Percentiles rank a stretch among this genome's conserved stretches.
Conservation (phyloP, 2,329 filamentous ascomycete species). For the Colletotrichum echinochloae region DNA sequence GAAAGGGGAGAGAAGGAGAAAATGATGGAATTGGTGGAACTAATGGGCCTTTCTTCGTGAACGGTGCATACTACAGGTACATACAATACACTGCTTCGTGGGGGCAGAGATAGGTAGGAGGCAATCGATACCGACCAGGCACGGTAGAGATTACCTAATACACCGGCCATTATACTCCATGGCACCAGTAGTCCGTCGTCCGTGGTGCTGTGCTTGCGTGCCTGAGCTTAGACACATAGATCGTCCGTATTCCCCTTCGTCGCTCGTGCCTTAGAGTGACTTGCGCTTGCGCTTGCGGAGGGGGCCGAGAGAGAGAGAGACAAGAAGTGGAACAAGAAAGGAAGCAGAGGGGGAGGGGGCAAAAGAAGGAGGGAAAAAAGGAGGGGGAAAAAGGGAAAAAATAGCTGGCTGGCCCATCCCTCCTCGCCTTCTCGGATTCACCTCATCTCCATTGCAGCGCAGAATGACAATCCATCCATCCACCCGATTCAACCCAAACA, state of each 20-base stretch:
- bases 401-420: not conserved
- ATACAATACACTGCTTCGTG: not conserved
- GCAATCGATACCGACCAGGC: not conserved
- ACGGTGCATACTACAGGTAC: not conserved
- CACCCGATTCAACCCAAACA: not conserved
- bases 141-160: slow-evolving; percentile 18
- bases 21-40: not conserved
- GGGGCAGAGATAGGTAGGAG: not conserved
- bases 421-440: not conserved
- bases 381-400: no score
- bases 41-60: not conserved
- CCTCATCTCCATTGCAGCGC: not conserved
- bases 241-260: slow-evolving; percentile 18
- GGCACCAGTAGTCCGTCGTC: slow-evolving; percentile 3
- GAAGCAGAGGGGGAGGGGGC: not conserved
- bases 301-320: not conserved
- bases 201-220: slow-evolving; percentile 4
- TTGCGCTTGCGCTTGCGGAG: not conserved
- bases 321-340: not conserved
- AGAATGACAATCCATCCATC: not conserved
- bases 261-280: not conserved
- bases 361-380: not conserved
- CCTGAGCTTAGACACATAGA: slow-evolving; percentile 17
- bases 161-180: slow-evolving; percentile 6
- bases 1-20: not conserved